Evolutionary conservation across 495 filamentous ascomycete genomes (phyloP).

Genomic region (Aspergillus campestris): DNA sequence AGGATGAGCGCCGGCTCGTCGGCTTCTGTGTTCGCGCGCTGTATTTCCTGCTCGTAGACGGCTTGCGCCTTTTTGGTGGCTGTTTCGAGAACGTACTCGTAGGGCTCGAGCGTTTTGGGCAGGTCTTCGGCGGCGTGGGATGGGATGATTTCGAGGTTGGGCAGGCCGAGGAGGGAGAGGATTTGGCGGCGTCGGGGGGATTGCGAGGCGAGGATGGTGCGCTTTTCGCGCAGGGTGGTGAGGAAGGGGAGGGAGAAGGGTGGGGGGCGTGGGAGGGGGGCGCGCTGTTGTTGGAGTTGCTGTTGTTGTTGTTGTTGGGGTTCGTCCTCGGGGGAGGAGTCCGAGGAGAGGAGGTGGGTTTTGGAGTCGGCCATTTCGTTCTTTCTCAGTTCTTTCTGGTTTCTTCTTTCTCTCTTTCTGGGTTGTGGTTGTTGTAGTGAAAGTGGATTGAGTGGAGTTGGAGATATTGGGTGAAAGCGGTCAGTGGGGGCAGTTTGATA

Average conservation of each 20-base stretch:
- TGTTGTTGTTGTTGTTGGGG: constrained; percentile 2
- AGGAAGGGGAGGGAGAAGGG: constrained; percentile 72
- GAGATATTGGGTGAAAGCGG: too few relatives aligned
- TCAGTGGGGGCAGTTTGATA: too few relatives aligned
- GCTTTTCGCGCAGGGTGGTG: constrained; percentile 56
- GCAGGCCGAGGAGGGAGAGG: constrained; percentile 62
- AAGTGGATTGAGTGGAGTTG: too few relatives aligned
- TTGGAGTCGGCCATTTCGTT: constrained; percentile 28
- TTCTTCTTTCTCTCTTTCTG: background rate
- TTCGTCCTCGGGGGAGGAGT: constrained; percentile 33
- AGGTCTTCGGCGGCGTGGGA: constrained; percentile 75
- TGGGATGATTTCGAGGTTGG: constrained; percentile 72
- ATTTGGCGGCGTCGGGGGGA: constrained; percentile 80
- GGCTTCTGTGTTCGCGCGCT: constrained; percentile 34
- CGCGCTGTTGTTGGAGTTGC: constrained; percentile 12
- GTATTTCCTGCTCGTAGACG: constrained; percentile 64
- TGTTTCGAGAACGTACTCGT: constrained; percentile 85
- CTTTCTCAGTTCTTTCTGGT: constrained; percentile 1
- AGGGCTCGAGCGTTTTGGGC: constrained; percentile 68
- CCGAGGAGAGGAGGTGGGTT: constrained; percentile 20
- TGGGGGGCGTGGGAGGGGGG: constrained; percentile 45
- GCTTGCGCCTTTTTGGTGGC: constrained; percentile 70
- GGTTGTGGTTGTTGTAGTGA: background rate
- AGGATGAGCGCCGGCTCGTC: constrained; percentile 80
- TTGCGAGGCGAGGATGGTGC: constrained; percentile 79